Percentiles rank a stretch among this genome's conserved stretches.
Evolutionary conservation across 495 filamentous ascomycete species (phyloP).

Genomic region (Aeminium ludgeri): DNA sequence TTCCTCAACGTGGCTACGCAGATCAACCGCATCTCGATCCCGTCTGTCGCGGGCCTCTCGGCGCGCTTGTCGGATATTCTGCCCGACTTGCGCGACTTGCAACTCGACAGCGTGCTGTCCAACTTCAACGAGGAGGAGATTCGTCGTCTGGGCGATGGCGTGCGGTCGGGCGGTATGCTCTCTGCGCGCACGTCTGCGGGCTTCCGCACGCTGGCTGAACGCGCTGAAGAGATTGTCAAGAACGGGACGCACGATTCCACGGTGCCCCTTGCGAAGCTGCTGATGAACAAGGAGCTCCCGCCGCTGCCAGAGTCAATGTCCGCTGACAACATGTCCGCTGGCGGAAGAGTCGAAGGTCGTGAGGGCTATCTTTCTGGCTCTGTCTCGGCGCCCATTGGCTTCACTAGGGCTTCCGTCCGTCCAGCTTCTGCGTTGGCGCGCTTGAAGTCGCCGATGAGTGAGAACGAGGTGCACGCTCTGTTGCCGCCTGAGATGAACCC

Average conservation of each 20-base stretch:
- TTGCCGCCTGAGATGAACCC: slow-evolving; percentile 17
- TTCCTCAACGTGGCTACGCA: slow-evolving; percentile 18
- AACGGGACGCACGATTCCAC: slow-evolving; percentile 16
- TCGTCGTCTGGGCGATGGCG: slow-evolving; percentile 15
- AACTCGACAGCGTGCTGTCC: slow-evolving; percentile 15
- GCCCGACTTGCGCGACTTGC: slow-evolving; percentile 19
- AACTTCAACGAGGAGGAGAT: slow-evolving; percentile 17
- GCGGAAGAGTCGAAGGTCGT: slow-evolving; percentile 5
- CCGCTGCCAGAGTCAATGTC: slow-evolving; percentile 13
- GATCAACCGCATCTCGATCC: slow-evolving; percentile 25
- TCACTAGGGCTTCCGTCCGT: slow-evolving; percentile 6
- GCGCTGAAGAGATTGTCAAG: slow-evolving; percentile 15
- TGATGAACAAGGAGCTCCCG: slow-evolving; percentile 15
- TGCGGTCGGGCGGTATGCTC: slow-evolving; percentile 9
- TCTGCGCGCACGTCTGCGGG: slow-evolving; percentile 15
- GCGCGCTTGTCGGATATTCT: slow-evolving; percentile 23
- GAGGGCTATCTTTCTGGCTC: slow-evolving; percentile 12
- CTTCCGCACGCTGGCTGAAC: slow-evolving; percentile 16
- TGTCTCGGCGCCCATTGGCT: slow-evolving; percentile 10
- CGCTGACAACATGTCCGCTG: slow-evolving; percentile 9
- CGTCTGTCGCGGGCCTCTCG: slow-evolving; percentile 22
- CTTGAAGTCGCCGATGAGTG: slow-evolving; percentile 5
- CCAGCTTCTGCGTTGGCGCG: slow-evolving; percentile 9
- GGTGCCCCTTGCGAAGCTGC: slow-evolving; percentile 1
- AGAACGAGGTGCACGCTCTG: slow-evolving; percentile 12